Base-by-base conservation (phyloP, 805 yeast species). In the Teunomyces atbi region DNA sequence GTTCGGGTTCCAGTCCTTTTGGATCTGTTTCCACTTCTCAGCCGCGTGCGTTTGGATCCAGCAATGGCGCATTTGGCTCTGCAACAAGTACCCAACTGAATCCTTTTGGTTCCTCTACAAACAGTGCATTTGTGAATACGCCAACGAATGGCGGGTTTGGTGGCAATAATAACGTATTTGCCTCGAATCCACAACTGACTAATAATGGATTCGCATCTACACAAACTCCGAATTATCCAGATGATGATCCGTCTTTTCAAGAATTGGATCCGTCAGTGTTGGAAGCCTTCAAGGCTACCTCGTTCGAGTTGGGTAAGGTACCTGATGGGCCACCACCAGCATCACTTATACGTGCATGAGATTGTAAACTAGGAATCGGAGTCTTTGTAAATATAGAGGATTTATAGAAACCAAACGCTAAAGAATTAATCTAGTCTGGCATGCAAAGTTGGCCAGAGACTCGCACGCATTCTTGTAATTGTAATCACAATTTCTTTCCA, bases 241-340 rank as follows among this genome's bases (percentile, higher is more conserved):
- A 39, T 5, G 32, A 44, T 29, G 45, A 26, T 7, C 42, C 32
- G 4, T 40, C 42, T 15, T 27, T 64, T 4, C 69, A 65, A 0
- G 78, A 76, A 3, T 53, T 82, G 3, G 65, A 77, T 41, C 76
- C 74, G 4, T 65, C 57, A 2, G 70, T 81, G 0, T 41, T 69
- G 7, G 68, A 64, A 5, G 74, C 76, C 18, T 89, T 86, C 59
- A 59, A 71, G 50, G 69, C 78, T 1, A 53, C 57, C 0, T 44
- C 48, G 4, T 86, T 86, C 52, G 58, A 62, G n/a, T 55, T 86
- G 27, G 92, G 91, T 0, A 63, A 65, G 20, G 79, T 86, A 2
- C 95, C 95, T 0, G 92, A 85, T 48, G 55, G 80, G 5, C 82
- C 89, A 2, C 94, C 95, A 5, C 90, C 94, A 1, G 34, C 73